Evolutionary conservation across 306 rosid genomes (phyloP).

Genomic region (Inga oerstediana): DNA sequence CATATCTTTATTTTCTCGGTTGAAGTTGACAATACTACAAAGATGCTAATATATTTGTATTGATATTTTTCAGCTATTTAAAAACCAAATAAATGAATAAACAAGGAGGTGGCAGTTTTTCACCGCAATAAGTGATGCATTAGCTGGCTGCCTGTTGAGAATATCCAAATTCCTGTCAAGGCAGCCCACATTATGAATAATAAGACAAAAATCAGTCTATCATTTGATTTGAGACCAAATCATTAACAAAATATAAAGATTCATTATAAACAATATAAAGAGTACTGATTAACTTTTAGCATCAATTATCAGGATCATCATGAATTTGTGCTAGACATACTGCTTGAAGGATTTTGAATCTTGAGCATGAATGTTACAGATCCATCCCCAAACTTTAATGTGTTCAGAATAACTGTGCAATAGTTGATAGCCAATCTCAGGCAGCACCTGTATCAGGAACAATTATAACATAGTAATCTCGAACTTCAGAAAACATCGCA

Average conservation of each 20-base stretch:
- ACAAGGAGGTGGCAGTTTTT: slow-evolving; percentile 30
- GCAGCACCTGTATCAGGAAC: slow-evolving; percentile 61
- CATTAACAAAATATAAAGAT: slow-evolving; percentile 1
- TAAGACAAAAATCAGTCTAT: not conserved
- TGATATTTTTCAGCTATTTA: slow-evolving; percentile 6
- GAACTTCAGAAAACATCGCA: slow-evolving; percentile 31
- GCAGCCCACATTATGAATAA: slow-evolving; percentile 24
- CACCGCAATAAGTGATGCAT: slow-evolving; percentile 70
- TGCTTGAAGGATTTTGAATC: slow-evolving; percentile 73
- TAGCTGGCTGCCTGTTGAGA: slow-evolving; percentile 65
- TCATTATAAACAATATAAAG: not conserved
- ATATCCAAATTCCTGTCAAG: slow-evolving; percentile 75
- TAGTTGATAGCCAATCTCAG: slow-evolving; percentile 85
- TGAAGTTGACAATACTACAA: slow-evolving; percentile 1
- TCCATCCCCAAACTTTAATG: slow-evolving; percentile 92
- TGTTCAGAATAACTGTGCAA: slow-evolving; percentile 69
- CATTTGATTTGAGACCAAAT: slow-evolving; percentile 26
- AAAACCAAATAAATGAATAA: slow-evolving; percentile 6
- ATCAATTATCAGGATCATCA: slow-evolving; percentile 22
- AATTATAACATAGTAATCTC: slow-evolving; percentile 28
- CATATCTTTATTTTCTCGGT: no score
- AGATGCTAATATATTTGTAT: slow-evolving; percentile 1
- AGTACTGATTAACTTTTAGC: slow-evolving; percentile 15
- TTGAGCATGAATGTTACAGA: slow-evolving; percentile 69
- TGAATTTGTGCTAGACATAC: slow-evolving; percentile 40